Conservation (phyloP, 345 rosid species). For the Kandelia obovata region DNA sequence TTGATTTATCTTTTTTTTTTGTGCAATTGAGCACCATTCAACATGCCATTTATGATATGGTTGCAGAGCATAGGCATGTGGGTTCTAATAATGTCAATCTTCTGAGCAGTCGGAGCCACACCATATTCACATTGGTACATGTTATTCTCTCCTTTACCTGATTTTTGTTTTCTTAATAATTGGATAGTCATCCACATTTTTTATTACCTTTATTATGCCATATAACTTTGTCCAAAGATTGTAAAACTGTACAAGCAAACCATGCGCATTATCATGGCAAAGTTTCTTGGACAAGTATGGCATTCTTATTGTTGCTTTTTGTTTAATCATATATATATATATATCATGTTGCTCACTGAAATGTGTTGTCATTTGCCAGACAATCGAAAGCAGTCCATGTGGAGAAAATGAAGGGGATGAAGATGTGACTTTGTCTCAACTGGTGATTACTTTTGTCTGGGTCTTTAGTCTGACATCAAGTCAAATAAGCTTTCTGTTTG, state of each 20-base stretch:
- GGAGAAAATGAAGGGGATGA: conserved; percentile 52
- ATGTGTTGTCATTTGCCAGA: conserved; percentile 29
- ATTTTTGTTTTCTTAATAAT: conserved; percentile 5
- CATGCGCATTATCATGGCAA: background rate
- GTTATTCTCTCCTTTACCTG: background rate
- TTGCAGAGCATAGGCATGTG: conserved; percentile 86
- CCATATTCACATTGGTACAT: conserved; percentile 79
- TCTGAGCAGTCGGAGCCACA: conserved; percentile 95
- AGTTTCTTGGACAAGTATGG: background rate
- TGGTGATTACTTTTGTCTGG: conserved; percentile 37
- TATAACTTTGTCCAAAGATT: conserved; percentile 2
- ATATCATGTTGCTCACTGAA: conserved; percentile 9
- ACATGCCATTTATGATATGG: conserved; percentile 19
- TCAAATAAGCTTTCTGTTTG: background rate
- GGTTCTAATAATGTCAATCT: conserved; percentile 94
- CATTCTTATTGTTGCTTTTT: background rate
- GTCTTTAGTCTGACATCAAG: conserved; percentile 2
- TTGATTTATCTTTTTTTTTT: background rate
- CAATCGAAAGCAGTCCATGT: conserved; percentile 61
- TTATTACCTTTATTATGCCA: background rate
- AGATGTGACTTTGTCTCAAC: conserved; percentile 59
- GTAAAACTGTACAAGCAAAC: background rate
- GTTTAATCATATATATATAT: background rate
- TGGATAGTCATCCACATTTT: background rate
- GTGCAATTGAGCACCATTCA: conserved; percentile 11